Evolutionary conservation across 2,329 filamentous ascomycete genomes (phyloP).

Genomic region (Trichoderma cornu-damae): DNA sequence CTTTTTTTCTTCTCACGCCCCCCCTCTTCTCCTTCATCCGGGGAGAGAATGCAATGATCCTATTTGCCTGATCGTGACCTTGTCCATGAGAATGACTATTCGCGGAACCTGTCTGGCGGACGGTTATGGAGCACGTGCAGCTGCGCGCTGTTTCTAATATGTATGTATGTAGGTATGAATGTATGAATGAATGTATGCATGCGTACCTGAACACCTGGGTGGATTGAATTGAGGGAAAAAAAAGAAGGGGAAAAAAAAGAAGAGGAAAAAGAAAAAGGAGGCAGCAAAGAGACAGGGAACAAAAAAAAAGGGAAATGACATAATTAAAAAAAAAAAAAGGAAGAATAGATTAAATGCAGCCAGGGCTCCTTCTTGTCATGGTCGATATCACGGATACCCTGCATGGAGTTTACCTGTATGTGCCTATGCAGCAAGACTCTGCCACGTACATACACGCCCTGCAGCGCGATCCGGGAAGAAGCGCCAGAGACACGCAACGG

Average conservation of each 20-base stretch:
- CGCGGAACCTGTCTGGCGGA: slow-evolving; percentile 12
- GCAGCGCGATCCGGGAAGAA: slow-evolving; percentile 4
- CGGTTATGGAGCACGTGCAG: slow-evolving; percentile 1
- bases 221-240: not conserved
- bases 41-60: slow-evolving; percentile 8
- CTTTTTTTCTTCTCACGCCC: not conserved
- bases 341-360: not conserved
- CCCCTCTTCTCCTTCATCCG: not conserved
- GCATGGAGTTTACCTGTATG: slow-evolving; percentile 1
- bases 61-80: slow-evolving; percentile 14
- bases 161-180: no score
- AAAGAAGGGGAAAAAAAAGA: not conserved
- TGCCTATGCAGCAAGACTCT: not conserved
- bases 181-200: no score
- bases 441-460: not conserved
- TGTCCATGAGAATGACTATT: not conserved
- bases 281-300: not conserved
- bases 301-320: not conserved
- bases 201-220: slow-evolving; percentile 13
- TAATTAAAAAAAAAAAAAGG: not conserved
- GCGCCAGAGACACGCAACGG: not conserved
- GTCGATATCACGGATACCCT: not conserved
- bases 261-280: not conserved
- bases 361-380: not conserved
- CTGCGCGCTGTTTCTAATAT: slow-evolving; percentile 11